These are phyloP conservation scores for Teunomyces panamensis DNA, from an alignment of 805 yeast genomes.

Conservation along the genomic window DNA sequence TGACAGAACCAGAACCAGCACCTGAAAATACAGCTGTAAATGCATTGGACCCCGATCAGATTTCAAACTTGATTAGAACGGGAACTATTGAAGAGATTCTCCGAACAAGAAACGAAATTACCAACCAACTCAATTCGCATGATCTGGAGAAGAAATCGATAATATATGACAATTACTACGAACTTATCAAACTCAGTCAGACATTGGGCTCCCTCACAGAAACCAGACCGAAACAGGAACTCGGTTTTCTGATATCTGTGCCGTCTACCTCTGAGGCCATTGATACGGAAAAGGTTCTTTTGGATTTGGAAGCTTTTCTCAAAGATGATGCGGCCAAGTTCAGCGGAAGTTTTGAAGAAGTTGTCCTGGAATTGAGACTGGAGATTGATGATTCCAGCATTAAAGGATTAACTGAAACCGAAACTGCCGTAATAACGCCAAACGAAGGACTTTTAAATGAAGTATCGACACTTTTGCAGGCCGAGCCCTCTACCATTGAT, in stretches of 20 bases:
- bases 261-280: conserved; percentile 10
- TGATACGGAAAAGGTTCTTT: conserved; percentile 18
- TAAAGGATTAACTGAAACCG: conserved; percentile 8
- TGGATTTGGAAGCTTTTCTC: conserved; percentile 23
- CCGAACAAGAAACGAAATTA: conserved; percentile 30
- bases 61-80: conserved; percentile 19
- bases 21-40: not conserved
- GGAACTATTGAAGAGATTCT: conserved; percentile 29
- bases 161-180: conserved; percentile 73
- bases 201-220: conserved; percentile 32
- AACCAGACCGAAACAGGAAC: not conserved
- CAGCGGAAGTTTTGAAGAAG: conserved; percentile 17
- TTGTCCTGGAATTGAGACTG: conserved; percentile 2
- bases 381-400: conserved; percentile 12
- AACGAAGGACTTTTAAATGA: conserved; percentile 7
- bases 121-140: conserved; percentile 47
- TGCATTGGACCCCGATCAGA: conserved; percentile 13
- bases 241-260: not conserved
- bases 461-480: conserved; percentile 2
- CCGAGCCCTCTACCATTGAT: not conserved
- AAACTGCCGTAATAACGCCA: conserved; percentile 4
- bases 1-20: not conserved
- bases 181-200: conserved; percentile 63
- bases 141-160: conserved; percentile 66
- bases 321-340: conserved; percentile 16